Base-by-base conservation (phyloP, 2,329 filamentous ascomycete species). In the Kalaharituber pfeilii region DNA sequence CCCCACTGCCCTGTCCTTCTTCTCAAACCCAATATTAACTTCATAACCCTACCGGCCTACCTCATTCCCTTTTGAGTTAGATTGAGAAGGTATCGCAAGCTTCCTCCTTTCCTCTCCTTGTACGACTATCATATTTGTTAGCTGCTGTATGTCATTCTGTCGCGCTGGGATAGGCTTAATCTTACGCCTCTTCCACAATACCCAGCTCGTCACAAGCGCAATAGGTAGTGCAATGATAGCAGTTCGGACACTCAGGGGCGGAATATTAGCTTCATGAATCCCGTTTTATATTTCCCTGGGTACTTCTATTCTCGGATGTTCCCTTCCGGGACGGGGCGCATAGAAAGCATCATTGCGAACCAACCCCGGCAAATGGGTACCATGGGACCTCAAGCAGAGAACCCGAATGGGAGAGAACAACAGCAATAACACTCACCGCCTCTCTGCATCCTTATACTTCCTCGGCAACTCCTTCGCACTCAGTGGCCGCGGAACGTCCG, bases 171-270 rank as follows among this genome's bases (percentile, higher is more conserved):
- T 29, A 51, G 29, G 22, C n/a, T 51, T 15, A 27, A 33, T 27
- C 58, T 27, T 59, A 63, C 61, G 26, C 44, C 62, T 53, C 45
- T 64, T 60, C 47, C 62, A 64, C 7, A 64, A 54, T 22, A 62
- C 45, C 20, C 56, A 62, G 9, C 56, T 59, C 11, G 56, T 64
- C 22, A 63, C 60, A 18, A 64, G 57, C 11, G 53, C 60, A 24
- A 64, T 56, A 8, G 62, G 62, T 5, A 64, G 53, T 3, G 60
- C 62, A 50, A 64, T 54, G n/a, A 64, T 62, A 28, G 62, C 50
- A 3, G 52, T 55, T 30, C 55, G 54, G 20, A 63, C 56, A 28
- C 60, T 62, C 9, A 28, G 15, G 20, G 29, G 28, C 1, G 26
- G 5, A 22, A 30, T 8, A 27, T 36, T 54, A 22, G 53, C 25